These are phyloP conservation scores for Pythium rhizo-oryzae DNA, from an alignment of 352 stramenopile genomes.

Conservation along the genomic window DNA sequence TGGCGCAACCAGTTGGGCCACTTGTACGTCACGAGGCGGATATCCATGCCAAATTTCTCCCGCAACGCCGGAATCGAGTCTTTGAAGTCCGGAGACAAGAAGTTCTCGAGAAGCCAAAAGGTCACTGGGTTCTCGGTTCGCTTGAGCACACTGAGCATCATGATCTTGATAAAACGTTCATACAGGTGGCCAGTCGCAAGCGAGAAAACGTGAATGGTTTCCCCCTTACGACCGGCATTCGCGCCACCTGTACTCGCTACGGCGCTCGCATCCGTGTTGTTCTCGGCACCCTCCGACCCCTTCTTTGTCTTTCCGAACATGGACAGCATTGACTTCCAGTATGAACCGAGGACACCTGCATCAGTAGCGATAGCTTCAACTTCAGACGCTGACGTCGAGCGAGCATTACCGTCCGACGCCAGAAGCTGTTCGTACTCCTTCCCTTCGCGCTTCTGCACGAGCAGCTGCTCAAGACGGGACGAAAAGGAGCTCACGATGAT, in stretches of 20 bases:
- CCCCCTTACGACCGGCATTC: conserved; percentile 60
- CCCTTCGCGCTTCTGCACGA: conserved; percentile 92
- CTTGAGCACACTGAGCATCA: conserved; percentile 99
- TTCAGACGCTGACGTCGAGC: conserved; percentile 20
- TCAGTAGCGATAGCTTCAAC: conserved; percentile 49
- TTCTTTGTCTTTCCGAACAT: conserved; percentile 44
- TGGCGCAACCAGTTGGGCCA: conserved; percentile 98
- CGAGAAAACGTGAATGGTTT: conserved; percentile 99
- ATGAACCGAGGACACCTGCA: conserved; percentile 55
- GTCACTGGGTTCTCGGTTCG: conserved; percentile 97
- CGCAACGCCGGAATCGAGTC: conserved; percentile 91
- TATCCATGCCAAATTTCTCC: conserved; percentile 94
- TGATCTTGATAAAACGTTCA: conserved; percentile 99
- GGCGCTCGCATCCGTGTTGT: conserved; percentile 18
- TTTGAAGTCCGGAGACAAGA: conserved; percentile 98
- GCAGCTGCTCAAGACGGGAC: conserved; percentile 83
- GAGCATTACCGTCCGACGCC: conserved; percentile 32
- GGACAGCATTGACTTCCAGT: conserved; percentile 77
- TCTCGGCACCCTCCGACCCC: conserved; percentile 9
- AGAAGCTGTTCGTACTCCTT: conserved; percentile 81
- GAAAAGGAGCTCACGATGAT: conserved; percentile 88
- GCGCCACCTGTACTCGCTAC: conserved; percentile 28
- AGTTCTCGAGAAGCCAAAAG: conserved; percentile 99
- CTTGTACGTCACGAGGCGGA: conserved; percentile 99
- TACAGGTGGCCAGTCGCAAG: conserved; percentile 98